Conservation (phyloP, 306 rosid species). For the Casuarina equisetifolia region DNA sequence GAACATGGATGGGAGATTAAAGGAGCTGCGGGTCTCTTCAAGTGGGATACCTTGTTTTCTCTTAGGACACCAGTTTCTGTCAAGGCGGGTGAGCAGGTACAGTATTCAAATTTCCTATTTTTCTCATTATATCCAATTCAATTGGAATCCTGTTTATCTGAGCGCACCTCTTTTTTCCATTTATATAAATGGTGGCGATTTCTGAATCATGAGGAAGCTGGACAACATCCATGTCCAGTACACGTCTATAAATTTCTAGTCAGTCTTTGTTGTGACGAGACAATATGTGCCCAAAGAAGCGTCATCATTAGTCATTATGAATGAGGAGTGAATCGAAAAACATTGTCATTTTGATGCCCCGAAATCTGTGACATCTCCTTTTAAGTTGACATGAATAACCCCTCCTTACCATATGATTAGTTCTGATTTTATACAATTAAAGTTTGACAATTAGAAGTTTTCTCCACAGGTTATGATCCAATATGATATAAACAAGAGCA, state of each 20-base stretch:
- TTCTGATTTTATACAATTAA: neutral
- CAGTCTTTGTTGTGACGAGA: neutral
- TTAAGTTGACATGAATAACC: neutral
- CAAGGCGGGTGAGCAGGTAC: slow-evolving; percentile 94
- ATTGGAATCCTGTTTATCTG: neutral
- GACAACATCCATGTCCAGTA: neutral
- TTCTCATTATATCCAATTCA: neutral
- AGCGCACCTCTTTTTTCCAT: neutral
- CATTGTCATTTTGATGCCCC: neutral
- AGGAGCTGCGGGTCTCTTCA: slow-evolving; percentile 92
- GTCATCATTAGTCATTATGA: neutral
- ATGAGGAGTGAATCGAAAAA: neutral
- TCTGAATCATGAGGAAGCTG: neutral
- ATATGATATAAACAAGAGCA: slow-evolving; percentile 84
- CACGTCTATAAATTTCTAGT: neutral
- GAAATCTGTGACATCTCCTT: slow-evolving; percentile 1
- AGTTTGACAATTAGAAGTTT: neutral
- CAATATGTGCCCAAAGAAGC: neutral
- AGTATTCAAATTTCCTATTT: slow-evolving; percentile 10
- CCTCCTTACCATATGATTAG: neutral
- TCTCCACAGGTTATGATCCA: slow-evolving; percentile 73
- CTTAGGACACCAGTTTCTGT: slow-evolving; percentile 73
- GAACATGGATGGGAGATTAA: slow-evolving; percentile 81
- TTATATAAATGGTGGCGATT: neutral
- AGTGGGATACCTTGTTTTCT: slow-evolving; percentile 84